phyloP scores from a whole-genome alignment of 495 filamentous ascomycete genomes.

The Lepidopterella palustris region DNA sequence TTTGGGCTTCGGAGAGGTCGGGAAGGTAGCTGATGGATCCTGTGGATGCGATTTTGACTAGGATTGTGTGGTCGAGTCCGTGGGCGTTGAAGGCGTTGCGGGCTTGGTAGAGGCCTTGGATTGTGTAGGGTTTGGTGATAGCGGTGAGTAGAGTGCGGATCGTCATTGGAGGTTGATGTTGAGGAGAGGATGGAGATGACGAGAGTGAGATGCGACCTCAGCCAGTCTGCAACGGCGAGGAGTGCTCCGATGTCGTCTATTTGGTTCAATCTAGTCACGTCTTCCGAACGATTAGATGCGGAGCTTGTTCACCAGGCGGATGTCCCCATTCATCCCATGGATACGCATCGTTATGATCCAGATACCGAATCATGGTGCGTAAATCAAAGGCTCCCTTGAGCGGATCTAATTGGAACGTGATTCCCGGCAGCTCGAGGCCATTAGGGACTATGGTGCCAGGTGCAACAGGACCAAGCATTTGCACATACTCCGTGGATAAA shows the following conservation, averaged over 20 bases:
- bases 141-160: not conserved
- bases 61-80: conserved; percentile 44
- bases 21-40: conserved; percentile 31
- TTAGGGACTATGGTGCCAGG: not conserved
- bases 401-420: conserved; percentile 34
- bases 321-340: conserved; percentile 43
- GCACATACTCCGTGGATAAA: not conserved
- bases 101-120: conserved; percentile 28
- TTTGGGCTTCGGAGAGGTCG: conserved; percentile 24
- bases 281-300: too few relatives aligned
- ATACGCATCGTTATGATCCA: conserved; percentile 44
- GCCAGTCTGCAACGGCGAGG: conserved; percentile 38
- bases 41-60: conserved; percentile 41
- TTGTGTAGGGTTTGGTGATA: not conserved
- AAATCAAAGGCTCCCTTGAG: conserved; percentile 42
- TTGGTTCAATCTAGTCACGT: too few relatives aligned
- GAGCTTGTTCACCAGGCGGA: conserved; percentile 26
- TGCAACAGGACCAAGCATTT: not conserved
- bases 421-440: conserved; percentile 43
- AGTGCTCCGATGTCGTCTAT: conserved; percentile 43
- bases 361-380: conserved; percentile 41
- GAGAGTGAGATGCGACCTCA: conserved; percentile 9
- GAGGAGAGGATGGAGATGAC: not conserved
- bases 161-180: not conserved
- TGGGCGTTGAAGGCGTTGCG: conserved; percentile 38